Percentiles rank a stretch among this genome's conserved stretches.
Evolutionary conservation across 2,329 filamentous ascomycete species (phyloP).

Genomic region (Phaeoacremonium minimum): DNA sequence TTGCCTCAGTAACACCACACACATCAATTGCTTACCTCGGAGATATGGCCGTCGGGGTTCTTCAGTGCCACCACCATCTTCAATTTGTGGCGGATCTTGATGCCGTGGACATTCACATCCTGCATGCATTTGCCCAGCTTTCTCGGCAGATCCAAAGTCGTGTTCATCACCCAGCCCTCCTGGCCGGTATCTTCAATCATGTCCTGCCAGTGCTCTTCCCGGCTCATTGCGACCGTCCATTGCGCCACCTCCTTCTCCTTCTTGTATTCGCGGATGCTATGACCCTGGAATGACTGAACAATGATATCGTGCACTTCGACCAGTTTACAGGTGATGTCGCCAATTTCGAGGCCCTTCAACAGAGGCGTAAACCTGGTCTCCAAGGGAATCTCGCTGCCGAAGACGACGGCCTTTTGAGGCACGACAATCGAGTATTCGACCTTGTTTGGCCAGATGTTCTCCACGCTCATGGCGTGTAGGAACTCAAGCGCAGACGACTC

Average conservation of each 20-base stretch:
- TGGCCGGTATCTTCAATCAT: constrained; percentile 64
- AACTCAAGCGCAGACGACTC: constrained; percentile 73
- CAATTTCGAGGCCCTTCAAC: constrained; percentile 81
- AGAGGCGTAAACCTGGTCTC: constrained; percentile 86
- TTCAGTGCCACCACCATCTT: constrained; percentile 86
- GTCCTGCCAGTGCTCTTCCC: constrained; percentile 63
- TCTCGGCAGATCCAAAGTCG: constrained; percentile 69
- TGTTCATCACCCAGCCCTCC: constrained; percentile 60
- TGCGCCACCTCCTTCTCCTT: constrained; percentile 58
- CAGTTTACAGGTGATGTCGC: constrained; percentile 76
- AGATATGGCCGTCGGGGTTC: constrained; percentile 92
- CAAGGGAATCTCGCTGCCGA: constrained; percentile 79
- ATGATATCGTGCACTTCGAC: constrained; percentile 73
- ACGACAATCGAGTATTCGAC: constrained; percentile 92
- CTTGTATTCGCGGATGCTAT: constrained; percentile 53
- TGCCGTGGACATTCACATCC: constrained; percentile 81
- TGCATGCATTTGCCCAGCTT: constrained; percentile 80
- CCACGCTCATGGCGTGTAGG: constrained; percentile 87
- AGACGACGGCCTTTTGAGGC: constrained; percentile 90
- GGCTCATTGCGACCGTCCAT: constrained; percentile 51
- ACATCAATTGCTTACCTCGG: constrained; percentile 57
- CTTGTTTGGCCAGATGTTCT: constrained; percentile 98
- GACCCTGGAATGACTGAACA: constrained; percentile 38
- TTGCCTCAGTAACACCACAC: neutral
- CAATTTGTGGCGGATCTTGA: constrained; percentile 90